These are phyloP conservation scores for Dalbergia cultrata DNA, from an alignment of 306 rosid species.

Conservation along the genomic window DNA sequence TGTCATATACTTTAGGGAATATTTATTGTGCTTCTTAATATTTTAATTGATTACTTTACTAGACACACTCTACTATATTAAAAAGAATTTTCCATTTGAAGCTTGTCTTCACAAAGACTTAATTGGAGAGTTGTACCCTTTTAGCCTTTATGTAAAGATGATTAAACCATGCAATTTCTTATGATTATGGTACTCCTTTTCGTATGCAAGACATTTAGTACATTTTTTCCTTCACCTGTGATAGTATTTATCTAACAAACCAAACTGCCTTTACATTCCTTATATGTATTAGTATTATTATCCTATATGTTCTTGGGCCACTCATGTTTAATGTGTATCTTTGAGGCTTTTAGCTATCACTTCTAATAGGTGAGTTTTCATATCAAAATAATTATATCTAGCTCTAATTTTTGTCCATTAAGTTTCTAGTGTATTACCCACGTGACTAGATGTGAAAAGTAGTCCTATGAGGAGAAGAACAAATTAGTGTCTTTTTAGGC, in stretches of 20 bases:
- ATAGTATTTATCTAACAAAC: constrained; percentile 1
- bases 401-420: constrained; percentile 14
- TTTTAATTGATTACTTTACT: not conserved
- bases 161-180: not conserved
- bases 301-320: constrained; percentile 1
- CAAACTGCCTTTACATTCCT: not conserved
- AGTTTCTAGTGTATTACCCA: constrained; percentile 29
- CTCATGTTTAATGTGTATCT: not conserved
- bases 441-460: constrained; percentile 44
- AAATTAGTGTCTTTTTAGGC: not conserved
- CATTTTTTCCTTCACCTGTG: not conserved
- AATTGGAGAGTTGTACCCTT: not conserved
- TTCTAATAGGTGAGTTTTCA: not conserved
- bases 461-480: constrained; percentile 38
- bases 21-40: not conserved
- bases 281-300: not conserved
- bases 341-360: not conserved
- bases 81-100: not conserved
- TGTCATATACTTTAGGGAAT: no score
- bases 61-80: not conserved
- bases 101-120: no score
- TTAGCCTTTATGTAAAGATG: not conserved
- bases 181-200: not conserved
- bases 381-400: not conserved
- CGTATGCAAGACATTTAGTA: not conserved